Evolutionary conservation across 352 stramenopile species (phyloP), one percentile per base, ranked within the genome.

Genomic region (Phytopythium oedochilum): DNA sequence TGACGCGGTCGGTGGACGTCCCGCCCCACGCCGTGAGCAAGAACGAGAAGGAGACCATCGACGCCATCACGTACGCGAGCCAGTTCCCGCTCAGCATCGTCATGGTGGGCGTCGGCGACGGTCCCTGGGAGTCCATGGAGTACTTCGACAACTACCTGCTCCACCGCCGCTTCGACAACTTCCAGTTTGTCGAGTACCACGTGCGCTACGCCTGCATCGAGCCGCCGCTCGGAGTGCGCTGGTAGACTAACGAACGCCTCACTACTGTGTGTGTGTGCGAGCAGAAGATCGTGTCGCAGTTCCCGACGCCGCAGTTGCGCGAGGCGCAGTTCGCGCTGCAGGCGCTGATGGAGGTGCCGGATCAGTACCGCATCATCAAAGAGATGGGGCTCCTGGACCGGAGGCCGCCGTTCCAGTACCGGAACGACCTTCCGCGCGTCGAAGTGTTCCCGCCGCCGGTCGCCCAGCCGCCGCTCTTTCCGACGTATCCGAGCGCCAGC

Each of bases 41-140:
- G 63, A 91, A 90, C 61, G 83, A 96, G 57, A 88, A 91, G 57
- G 83, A 93, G 46, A 96, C 81, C n/a, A 89, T 90, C 52, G 78
- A 92, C 57, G 84, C 84, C 7, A 94, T 96, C 64, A 84, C 71
- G 6, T 79, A 81, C 59, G 84, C 78, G 17, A 92, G 78, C 64
- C 81, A 88, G 32, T 91, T 91, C 45, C 84, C 81, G 3, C 62
- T 92, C 42, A 86, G 75, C 42, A 91, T 94, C 51, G 53, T 94
- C 50, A 89, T 92, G 82, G 78, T 92, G 12, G 79, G 82, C 25
- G 84, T 94, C 25, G 84, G 82, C n/a, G 84, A 94, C 43, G 81
- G 84, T 1, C 84, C 84, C 35, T 94, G 79, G 82, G 81, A 92
- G 48, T 81, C 72, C 25, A 92, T 92, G 82, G 82, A 82, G 38